Percentiles rank a stretch among this genome's conserved stretches.
Conservation (phyloP, 441 rosid species). For the Theobroma grandiflorum region DNA sequence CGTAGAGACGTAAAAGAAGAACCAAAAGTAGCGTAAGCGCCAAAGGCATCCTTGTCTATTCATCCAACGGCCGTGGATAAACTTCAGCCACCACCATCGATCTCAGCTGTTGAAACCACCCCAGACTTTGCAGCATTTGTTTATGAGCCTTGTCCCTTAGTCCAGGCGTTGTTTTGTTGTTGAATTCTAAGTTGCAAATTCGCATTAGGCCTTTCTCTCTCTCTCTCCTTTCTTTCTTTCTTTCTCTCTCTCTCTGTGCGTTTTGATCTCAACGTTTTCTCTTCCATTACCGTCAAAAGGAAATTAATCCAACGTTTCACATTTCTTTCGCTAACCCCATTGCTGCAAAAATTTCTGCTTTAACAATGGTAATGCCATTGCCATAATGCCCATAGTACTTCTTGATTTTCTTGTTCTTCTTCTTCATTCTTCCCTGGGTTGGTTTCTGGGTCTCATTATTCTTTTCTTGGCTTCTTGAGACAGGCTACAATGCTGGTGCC, state of each 20-base stretch:
- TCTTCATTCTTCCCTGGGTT: background rate
- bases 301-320: constrained; percentile 23
- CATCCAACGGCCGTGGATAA: constrained; percentile 36
- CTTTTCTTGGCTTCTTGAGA: background rate
- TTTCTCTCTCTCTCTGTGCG: constrained; percentile 17
- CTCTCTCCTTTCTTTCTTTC: background rate
- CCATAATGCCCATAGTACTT: constrained; percentile 3
- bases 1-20: constrained; percentile 53
- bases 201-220: constrained; percentile 2
- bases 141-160: constrained; percentile 37
- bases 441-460: background rate
- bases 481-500: constrained; percentile 53
- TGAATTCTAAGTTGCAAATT: constrained; percentile 53
- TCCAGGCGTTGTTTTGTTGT: constrained; percentile 49
- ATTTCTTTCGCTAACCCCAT: constrained; percentile 17
- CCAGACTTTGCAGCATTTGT: constrained; percentile 32
- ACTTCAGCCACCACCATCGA: constrained; percentile 45
- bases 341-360: constrained; percentile 23
- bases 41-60: constrained; percentile 42
- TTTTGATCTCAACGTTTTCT: constrained; percentile 5
- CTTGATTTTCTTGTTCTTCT: background rate
- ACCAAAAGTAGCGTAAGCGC: constrained; percentile 56
- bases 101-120: constrained; percentile 36
- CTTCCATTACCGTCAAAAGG: constrained; percentile 3
- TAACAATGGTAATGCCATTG: constrained; percentile 36